phyloP scores from a whole-genome alignment of 192 early-diverging fungal species.

The Phlyctochytrium bullatum region DNA sequence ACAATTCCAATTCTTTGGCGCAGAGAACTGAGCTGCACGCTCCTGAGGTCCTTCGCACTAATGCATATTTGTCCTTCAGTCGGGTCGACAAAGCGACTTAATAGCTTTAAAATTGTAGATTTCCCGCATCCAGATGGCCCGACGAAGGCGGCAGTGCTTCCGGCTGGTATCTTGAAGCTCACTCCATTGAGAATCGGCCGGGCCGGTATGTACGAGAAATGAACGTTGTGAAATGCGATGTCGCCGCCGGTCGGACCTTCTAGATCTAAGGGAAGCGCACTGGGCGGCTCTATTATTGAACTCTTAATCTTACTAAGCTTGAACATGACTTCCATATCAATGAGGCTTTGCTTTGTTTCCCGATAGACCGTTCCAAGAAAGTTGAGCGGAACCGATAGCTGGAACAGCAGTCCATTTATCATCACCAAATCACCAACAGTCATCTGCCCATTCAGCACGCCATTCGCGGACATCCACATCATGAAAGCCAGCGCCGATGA shows the following conservation, averaged over 20 bases:
- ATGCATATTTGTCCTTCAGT: slow-evolving; percentile 73
- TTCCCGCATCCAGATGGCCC: slow-evolving; percentile 93
- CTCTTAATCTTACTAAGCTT: slow-evolving; percentile 64
- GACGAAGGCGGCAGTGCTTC: slow-evolving; percentile 86
- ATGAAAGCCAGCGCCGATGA: slow-evolving; percentile 86
- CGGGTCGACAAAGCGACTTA: slow-evolving; percentile 96
- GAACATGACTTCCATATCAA: slow-evolving; percentile 99
- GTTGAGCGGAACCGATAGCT: slow-evolving; percentile 94
- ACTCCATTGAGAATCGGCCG: slow-evolving; percentile 58
- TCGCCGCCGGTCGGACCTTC: slow-evolving; percentile 47
- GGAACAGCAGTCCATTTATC: slow-evolving; percentile 98
- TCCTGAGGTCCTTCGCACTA: slow-evolving; percentile 79
- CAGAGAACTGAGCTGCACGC: slow-evolving; percentile 77
- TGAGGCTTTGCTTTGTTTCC: slow-evolving; percentile 89
- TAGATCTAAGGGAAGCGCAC: slow-evolving; percentile 35
- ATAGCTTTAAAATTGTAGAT: slow-evolving; percentile 63
- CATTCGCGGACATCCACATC: slow-evolving; percentile 95
- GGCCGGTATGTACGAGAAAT: slow-evolving; percentile 82
- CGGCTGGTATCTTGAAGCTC: slow-evolving; percentile 79
- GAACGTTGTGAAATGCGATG: slow-evolving; percentile 83
- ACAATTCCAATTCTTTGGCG: slow-evolving; percentile 81
- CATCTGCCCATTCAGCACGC: slow-evolving; percentile 73
- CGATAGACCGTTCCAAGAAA: slow-evolving; percentile 98
- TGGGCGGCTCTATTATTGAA: slow-evolving; percentile 34
- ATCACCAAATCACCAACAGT: slow-evolving; percentile 98